A percentile compares a stretch with the other conserved stretches of the same genome.
Evolutionary conservation across 73 alveolate species (phyloP).

Genomic region (Tetrahymena elliotti): DNA sequence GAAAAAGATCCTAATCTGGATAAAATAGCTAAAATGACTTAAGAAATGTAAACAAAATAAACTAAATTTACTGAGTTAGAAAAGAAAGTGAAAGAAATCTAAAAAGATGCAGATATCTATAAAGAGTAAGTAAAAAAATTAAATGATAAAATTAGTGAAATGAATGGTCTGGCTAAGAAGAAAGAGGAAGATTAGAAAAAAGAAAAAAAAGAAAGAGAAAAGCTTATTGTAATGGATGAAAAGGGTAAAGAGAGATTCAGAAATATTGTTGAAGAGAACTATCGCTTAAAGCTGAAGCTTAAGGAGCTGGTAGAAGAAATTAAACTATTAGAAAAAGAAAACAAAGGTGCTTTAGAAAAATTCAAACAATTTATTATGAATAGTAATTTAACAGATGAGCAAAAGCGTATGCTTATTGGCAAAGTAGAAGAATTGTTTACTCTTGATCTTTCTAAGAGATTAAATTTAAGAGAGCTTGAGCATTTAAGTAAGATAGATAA

Average conservation of each 20-base stretch:
- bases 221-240: slow-evolving; percentile 1
- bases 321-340: slow-evolving; percentile 19
- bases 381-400: slow-evolving; percentile 21
- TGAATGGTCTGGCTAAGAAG: background rate
- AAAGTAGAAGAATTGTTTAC: slow-evolving; percentile 17
- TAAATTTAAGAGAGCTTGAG: slow-evolving; percentile 26
- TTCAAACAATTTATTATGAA: slow-evolving; percentile 15
- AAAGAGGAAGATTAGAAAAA: slow-evolving; percentile 5
- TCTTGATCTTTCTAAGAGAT: slow-evolving; percentile 5
- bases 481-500: slow-evolving; percentile 7
- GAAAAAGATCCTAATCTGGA: background rate
- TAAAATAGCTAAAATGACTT: slow-evolving; percentile 7
- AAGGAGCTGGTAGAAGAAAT: slow-evolving; percentile 11
- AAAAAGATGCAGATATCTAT: slow-evolving; percentile 27
- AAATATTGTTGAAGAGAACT: slow-evolving; percentile 25
- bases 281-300: slow-evolving; percentile 14
- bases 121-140: background rate
- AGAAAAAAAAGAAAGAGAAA: background rate
- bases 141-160: background rate
- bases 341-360: slow-evolving; percentile 23
- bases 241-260: slow-evolving; percentile 21
- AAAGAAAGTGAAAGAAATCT: slow-evolving; percentile 19
- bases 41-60: background rate
- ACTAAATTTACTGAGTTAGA: slow-evolving; percentile 6
- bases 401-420: slow-evolving; percentile 14